These are phyloP conservation scores for Fusarium setosum DNA, from an alignment of 2,329 filamentous ascomycete species.

Conservation along the genomic window DNA sequence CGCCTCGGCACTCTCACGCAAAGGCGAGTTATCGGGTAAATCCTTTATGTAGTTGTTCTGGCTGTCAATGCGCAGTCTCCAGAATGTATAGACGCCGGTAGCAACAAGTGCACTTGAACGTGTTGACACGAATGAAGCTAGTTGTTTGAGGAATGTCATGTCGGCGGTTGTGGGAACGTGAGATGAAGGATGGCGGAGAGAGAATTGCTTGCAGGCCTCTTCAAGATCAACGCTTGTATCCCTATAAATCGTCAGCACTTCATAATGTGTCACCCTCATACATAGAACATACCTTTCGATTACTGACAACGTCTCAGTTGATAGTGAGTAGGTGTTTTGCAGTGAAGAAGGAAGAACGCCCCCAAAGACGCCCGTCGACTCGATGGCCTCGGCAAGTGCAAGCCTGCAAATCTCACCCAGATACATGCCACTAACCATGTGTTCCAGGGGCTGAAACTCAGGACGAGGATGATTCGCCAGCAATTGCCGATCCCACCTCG, in stretches of 20 bases:
- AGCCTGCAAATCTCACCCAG: conserved; percentile 73
- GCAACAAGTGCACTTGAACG: conserved; percentile 71
- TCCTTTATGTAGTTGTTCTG: conserved; percentile 51
- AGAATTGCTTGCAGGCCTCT: conserved; percentile 61
- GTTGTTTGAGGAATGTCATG: conserved; percentile 61
- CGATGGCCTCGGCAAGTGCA: conserved; percentile 68
- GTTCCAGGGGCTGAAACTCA: conserved; percentile 71
- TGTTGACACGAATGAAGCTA: conserved; percentile 66
- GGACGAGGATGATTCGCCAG: conserved; percentile 65
- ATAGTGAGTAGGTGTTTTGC: conserved; percentile 64
- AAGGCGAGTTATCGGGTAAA: conserved; percentile 45
- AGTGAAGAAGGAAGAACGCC: conserved; percentile 67
- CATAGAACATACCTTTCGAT: conserved; percentile 64
- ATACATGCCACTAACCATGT: conserved; percentile 74
- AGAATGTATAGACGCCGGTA: conserved; percentile 68
- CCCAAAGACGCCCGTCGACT: conserved; percentile 64
- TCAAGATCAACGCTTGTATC: conserved; percentile 57
- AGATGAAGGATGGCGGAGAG: conserved; percentile 60
- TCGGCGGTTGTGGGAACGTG: conserved; percentile 57
- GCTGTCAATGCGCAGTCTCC: conserved; percentile 64
- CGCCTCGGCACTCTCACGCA: conserved; percentile 60
- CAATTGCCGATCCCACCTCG: conserved; percentile 69
- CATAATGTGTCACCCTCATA: no score
- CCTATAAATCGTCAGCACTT: conserved; percentile 48
- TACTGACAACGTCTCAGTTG: conserved; percentile 69